phyloP scores from a whole-genome alignment of 441 rosid species.

The Lepidium campestre region DNA sequence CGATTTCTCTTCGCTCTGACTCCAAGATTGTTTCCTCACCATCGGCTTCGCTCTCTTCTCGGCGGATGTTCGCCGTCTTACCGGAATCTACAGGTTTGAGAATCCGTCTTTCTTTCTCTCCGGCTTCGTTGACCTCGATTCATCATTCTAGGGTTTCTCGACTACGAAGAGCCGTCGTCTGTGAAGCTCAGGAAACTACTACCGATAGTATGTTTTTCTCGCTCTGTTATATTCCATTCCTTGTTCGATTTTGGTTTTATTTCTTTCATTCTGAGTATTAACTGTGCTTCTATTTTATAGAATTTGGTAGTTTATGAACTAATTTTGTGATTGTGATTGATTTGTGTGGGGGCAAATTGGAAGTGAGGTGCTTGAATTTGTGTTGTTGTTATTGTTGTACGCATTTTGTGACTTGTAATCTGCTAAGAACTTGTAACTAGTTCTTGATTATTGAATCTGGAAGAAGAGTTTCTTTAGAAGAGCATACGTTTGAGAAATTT shows the following conservation, averaged over 20 bases:
- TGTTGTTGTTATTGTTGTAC: neutral
- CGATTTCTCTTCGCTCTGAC: slow-evolving; percentile 29
- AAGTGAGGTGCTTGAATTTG: neutral
- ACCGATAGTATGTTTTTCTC: slow-evolving; percentile 32
- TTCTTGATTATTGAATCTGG: slow-evolving; percentile 1
- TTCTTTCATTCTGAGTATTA: neutral
- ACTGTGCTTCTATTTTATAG: neutral
- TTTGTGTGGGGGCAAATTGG: neutral
- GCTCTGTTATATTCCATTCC: neutral
- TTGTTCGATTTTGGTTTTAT: neutral
- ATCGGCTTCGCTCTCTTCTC: slow-evolving; percentile 18
- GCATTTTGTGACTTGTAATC: neutral
- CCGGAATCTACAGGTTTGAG: slow-evolving; percentile 45
- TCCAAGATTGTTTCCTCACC: neutral
- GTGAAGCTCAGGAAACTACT: slow-evolving; percentile 56
- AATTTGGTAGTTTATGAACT: neutral
- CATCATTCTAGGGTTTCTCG: slow-evolving; percentile 31
- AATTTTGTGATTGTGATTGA: neutral
- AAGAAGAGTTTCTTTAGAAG: neutral
- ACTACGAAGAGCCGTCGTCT: slow-evolving; percentile 33
- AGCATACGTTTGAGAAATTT: neutral
- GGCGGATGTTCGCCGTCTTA: slow-evolving; percentile 21
- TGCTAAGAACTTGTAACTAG: neutral
- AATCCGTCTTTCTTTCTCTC: slow-evolving; percentile 31
- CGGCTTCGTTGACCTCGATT: slow-evolving; percentile 26